Base-by-base conservation (phyloP, 805 yeast species). In the Pachysolen tannophilus region DNA sequence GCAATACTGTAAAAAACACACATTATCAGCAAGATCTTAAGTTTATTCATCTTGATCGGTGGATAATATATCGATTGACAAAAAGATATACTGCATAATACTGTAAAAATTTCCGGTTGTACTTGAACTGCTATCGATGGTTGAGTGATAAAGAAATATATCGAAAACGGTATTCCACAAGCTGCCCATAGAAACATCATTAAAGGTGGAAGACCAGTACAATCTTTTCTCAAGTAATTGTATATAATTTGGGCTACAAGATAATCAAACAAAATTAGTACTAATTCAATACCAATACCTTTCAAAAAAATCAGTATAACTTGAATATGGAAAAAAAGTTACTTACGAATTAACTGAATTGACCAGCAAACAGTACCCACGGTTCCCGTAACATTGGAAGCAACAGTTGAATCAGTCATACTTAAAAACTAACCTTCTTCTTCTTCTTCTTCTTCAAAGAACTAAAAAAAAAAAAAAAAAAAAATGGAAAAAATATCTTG, bases 311-410 rank as follows among this genome's bases (percentile, higher is more conserved):
- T n/a, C n/a, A n/a, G n/a, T n/a, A n/a, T n/a, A n/a, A n/a, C n/a
- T n/a, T n/a, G n/a, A n/a, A n/a, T n/a, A n/a, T n/a, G n/a, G n/a
- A n/a, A n/a, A n/a, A n/a, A n/a, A n/a, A n/a, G n/a, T n/a, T n/a
- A n/a, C 50, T 84, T 94, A 2, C 97, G 97, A 1, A 87, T 66
- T 43, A 90, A 61, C 58, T 90, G 97, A 43, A 88, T 62, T 55
- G 97, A 88, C 97, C 97, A 90, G 39, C 83, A 69, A 2, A 88
- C 76, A 0, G 97, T 90, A 5, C 95, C 97, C 2, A 84, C 65
- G 9, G 95, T 87, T 2, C 86, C 96, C 36, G 86, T 65, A 6
- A 80, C 86, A 33, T 82, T 83, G 13, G 83, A 71, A 1, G 84
- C 85, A 8, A 67, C 63, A 8, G 56, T 17, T 9, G 16, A 18